Conservation (phyloP, 2,329 filamentous ascomycete species). For the Verticillium longisporum region DNA sequence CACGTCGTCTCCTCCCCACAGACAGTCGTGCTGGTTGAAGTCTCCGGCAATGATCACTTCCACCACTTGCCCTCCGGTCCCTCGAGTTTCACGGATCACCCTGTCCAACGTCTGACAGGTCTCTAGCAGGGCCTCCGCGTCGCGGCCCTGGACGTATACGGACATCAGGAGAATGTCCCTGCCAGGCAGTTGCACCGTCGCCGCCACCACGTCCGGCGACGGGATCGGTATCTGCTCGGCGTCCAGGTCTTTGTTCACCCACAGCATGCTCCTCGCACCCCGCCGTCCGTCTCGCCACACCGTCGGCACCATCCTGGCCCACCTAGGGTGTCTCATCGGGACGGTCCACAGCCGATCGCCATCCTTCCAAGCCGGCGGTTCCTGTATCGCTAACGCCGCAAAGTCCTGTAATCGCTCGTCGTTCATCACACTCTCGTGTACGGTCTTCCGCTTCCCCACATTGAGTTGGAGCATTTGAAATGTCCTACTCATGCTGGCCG, state of each 20-base stretch:
- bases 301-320: constrained; percentile 1
- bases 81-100: background rate
- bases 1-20: constrained; percentile 14
- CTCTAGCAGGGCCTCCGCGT: background rate
- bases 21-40: constrained; percentile 12
- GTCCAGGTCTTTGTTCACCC: constrained; percentile 9
- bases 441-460: constrained; percentile 6
- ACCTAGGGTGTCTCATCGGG: constrained; percentile 10
- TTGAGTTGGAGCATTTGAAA: constrained; percentile 13
- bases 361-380: constrained; percentile 10
- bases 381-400: constrained; percentile 10
- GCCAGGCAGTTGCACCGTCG: background rate
- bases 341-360: constrained; percentile 9
- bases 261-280: constrained; percentile 14
- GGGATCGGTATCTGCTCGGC: constrained; percentile 9
- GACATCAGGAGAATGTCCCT: background rate
- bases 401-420: constrained; percentile 8
- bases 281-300: constrained; percentile 9
- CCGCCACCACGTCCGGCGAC: too few species aligned
- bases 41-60: constrained; percentile 8
- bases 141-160: background rate
- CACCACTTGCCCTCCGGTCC: background rate
- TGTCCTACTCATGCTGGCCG: constrained; percentile 11
- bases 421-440: constrained; percentile 14
- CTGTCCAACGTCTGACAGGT: background rate